Percentiles rank a stretch among this genome's conserved stretches.
These are phyloP conservation scores for Phytophthora tubulina DNA, from an alignment of 352 stramenopile genomes.

Conservation along the genomic window DNA sequence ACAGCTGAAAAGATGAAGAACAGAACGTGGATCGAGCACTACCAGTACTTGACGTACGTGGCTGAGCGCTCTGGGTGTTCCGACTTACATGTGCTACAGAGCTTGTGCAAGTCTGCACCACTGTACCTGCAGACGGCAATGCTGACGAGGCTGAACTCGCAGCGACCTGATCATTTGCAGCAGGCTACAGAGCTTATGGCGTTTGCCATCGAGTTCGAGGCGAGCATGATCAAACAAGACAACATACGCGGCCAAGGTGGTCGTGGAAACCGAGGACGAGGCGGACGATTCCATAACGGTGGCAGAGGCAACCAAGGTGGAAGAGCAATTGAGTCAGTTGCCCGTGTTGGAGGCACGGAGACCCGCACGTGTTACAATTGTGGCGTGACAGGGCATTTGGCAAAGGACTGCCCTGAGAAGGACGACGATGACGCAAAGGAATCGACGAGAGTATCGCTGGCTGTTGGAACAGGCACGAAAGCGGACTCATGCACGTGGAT, in stretches of 20 bases:
- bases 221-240: conserved; percentile 1
- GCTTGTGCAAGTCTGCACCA: conserved; percentile 12
- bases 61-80: conserved; percentile 7
- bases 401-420: neutral
- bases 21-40: conserved; percentile 15
- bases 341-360: neutral
- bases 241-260: neutral
- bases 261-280: neutral
- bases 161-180: conserved; percentile 4
- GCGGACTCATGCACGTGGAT: too few relatives aligned
- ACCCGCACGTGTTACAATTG: conserved; percentile 6
- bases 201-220: conserved; percentile 9
- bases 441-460: neutral
- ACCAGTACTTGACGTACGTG: conserved; percentile 16
- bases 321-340: neutral
- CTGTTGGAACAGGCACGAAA: neutral
- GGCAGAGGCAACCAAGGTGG: neutral
- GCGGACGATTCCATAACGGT: neutral
- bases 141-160: conserved; percentile 11
- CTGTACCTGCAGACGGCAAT: conserved; percentile 3
- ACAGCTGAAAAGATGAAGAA: neutral
- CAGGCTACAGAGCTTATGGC: conserved; percentile 8
- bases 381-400: neutral
- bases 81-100: conserved; percentile 6
- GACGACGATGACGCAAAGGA: neutral